These are phyloP conservation scores for Alnus rubra DNA, from an alignment of 306 rosid genomes.

Conservation along the genomic window DNA sequence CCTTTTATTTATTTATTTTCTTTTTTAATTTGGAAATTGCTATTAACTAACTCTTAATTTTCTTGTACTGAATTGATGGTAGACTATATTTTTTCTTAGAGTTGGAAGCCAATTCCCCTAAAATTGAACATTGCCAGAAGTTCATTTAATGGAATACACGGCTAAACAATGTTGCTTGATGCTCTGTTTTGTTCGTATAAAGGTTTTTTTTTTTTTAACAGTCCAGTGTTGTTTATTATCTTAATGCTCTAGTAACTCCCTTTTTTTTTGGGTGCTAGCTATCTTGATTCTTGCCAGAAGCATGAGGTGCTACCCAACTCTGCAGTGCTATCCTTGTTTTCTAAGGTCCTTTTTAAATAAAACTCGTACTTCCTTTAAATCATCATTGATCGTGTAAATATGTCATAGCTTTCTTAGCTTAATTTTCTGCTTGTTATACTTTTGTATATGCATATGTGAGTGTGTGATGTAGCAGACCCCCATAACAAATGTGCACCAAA, in stretches of 20 bases:
- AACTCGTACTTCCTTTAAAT: not conserved
- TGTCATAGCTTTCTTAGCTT: not conserved
- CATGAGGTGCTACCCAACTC: conserved; percentile 57
- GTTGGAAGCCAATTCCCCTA: not conserved
- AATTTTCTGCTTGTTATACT: not conserved
- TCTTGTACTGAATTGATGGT: not conserved
- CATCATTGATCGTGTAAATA: not conserved
- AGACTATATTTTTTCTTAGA: not conserved
- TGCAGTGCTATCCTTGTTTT: conserved; percentile 54
- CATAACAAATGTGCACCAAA: too few relatives aligned
- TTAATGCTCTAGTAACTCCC: not conserved
- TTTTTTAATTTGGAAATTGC: not conserved
- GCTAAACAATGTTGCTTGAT: not conserved
- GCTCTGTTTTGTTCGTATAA: not conserved
- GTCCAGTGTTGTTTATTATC: not conserved
- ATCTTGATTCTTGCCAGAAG: conserved; percentile 63
- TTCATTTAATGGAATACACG: not conserved
- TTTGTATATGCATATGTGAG: not conserved
- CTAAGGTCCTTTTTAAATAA: conserved; percentile 43
- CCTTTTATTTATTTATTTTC: too few relatives aligned
- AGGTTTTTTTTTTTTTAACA: not conserved
- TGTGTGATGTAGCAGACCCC: too few relatives aligned
- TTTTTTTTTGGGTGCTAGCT: conserved; percentile 48
- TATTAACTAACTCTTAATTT: not conserved
- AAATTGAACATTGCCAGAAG: not conserved